Evolutionary conservation across 345 rosid genomes (phyloP).

Genomic region (Acer campestre): DNA sequence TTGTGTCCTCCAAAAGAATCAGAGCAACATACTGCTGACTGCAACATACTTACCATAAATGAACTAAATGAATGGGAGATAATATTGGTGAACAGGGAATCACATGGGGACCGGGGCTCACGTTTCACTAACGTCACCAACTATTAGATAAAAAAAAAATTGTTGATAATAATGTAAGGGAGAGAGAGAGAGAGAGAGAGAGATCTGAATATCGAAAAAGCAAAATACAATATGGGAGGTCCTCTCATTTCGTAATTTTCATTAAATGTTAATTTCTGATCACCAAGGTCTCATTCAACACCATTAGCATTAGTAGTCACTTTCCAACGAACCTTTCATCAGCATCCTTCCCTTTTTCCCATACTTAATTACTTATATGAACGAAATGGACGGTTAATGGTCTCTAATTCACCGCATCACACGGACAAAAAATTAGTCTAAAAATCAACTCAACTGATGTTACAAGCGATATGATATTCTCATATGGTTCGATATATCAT

Average conservation of each 20-base stretch:
- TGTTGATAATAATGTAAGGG: conserved; percentile 20
- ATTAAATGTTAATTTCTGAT: not conserved
- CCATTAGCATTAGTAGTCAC: conserved; percentile 34
- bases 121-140: conserved; percentile 27
- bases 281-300: conserved; percentile 19
- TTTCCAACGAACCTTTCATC: conserved; percentile 24
- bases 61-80: conserved; percentile 14
- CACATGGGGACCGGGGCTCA: conserved; percentile 40
- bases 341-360: conserved; percentile 35
- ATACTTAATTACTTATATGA: conserved; percentile 15
- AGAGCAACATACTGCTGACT: not conserved
- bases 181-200: conserved; percentile 13
- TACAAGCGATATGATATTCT: too few relatives aligned
- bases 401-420: not conserved
- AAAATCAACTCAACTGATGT: too few relatives aligned
- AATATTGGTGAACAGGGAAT: conserved; percentile 17
- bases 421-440: too few relatives aligned
- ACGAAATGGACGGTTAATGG: conserved; percentile 39
- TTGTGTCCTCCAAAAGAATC: conserved; percentile 4
- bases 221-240: conserved; percentile 10
- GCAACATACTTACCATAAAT: conserved; percentile 29
- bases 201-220: conserved; percentile 13
- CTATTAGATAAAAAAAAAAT: not conserved
- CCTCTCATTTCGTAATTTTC: conserved; percentile 1
- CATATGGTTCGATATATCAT: too few relatives aligned